phyloP scores from a whole-genome alignment of 1,284 basidiomycete genomes.

The Trichosporon sp. region DNA sequence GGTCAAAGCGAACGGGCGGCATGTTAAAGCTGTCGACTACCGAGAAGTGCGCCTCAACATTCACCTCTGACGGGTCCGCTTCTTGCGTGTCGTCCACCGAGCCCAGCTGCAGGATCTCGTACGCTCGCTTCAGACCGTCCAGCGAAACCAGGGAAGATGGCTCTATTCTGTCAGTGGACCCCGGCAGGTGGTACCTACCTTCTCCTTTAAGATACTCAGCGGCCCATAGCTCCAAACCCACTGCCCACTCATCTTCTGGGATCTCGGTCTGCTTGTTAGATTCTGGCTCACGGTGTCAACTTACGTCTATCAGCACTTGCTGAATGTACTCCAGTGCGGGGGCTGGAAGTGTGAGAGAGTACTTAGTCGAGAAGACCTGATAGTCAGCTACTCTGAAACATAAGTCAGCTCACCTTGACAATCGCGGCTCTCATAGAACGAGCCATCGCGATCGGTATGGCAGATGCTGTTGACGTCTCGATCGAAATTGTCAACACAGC shows the following conservation, averaged over 20 bases:
- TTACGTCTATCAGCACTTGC: constrained; percentile 42
- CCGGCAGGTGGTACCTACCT: constrained; percentile 54
- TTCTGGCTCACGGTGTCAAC: neutral
- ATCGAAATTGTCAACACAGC: neutral
- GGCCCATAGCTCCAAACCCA: constrained; percentile 75
- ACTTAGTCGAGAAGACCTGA: constrained; percentile 51
- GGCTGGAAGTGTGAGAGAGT: constrained; percentile 49
- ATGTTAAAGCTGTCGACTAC: constrained; percentile 89
- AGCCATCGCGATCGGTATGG: constrained; percentile 28
- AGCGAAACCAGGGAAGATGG: constrained; percentile 38
- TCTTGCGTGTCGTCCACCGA: constrained; percentile 53
- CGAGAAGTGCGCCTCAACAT: constrained; percentile 77
- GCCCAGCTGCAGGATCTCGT: constrained; percentile 71
- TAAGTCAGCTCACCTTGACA: constrained; percentile 39
- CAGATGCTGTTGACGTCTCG: neutral
- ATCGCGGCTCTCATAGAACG: constrained; percentile 45
- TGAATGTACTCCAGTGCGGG: constrained; percentile 47
- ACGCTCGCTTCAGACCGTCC: constrained; percentile 67
- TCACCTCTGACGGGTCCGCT: constrained; percentile 60
- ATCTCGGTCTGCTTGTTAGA: constrained; percentile 58
- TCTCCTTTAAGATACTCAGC: constrained; percentile 89
- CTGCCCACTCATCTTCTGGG: constrained; percentile 53
- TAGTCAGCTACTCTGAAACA: neutral
- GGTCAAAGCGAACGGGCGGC: constrained; percentile 86
- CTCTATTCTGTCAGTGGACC: constrained; percentile 24